phyloP scores from a whole-genome alignment of 2,329 filamentous ascomycete genomes.

The Xylariales sp. region DNA sequence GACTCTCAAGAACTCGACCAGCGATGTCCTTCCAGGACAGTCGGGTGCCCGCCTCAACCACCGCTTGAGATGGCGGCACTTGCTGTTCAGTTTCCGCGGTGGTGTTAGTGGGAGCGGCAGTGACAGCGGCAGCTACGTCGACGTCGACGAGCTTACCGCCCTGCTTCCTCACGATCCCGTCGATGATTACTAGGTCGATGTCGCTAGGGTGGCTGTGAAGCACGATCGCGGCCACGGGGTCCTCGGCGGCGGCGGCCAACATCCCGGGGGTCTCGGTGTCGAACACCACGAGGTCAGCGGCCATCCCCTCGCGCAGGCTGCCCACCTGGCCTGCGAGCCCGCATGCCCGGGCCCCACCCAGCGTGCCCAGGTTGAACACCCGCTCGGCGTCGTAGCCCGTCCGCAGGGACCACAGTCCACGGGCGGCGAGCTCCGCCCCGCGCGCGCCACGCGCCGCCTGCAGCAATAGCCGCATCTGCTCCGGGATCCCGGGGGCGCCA shows the following conservation, averaged over 20 bases:
- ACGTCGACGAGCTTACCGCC: conserved; percentile 9
- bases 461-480: conserved; percentile 27
- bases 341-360: conserved; percentile 38
- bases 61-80: not conserved
- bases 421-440: conserved; percentile 21
- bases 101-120: no score
- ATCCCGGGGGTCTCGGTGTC: conserved; percentile 19
- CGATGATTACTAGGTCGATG: conserved; percentile 12
- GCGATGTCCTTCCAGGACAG: conserved; percentile 10
- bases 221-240: conserved; percentile 13
- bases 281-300: conserved; percentile 45
- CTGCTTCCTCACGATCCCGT: conserved; percentile 10
- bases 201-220: conserved; percentile 12
- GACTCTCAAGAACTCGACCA: conserved; percentile 7
- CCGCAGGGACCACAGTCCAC: conserved; percentile 17
- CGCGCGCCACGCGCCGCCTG: conserved; percentile 22
- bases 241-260: conserved; percentile 11
- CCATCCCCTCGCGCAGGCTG: conserved; percentile 37
- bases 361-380: conserved; percentile 44
- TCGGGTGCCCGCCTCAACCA: conserved; percentile 1
- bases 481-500: conserved; percentile 22
- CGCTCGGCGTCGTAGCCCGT: conserved; percentile 30
- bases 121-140: conserved; percentile 4
- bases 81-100: no score
- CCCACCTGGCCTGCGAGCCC: conserved; percentile 37